Base-by-base conservation (phyloP, 495 filamentous ascomycete genomes). In the Aspergillus heteromorphus region DNA sequence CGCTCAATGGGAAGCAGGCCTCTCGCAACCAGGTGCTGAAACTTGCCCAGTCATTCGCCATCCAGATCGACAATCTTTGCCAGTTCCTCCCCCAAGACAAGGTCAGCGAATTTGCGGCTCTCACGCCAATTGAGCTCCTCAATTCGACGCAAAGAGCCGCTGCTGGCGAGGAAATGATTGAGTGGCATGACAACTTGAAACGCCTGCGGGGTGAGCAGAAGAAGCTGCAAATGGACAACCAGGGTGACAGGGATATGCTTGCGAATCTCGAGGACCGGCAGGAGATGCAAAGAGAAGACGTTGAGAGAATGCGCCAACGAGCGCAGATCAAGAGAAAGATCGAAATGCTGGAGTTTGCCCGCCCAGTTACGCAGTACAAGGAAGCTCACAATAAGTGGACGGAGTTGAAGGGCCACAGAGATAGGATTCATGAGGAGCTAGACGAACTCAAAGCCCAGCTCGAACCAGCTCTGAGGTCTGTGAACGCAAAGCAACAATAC, bases 81-180 rank as follows among this genome's bases (percentile, higher is more conserved):
- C 93, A 97, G 70, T 99, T 99, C 61, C 78, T 99, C 31, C 93
- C 93, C 1, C 93, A 99, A 67, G 93, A 99, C 65, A 88, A 91
- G 62, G 95, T 99, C 6, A 89, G 89, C 20, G 91, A 96, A 57
- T 99, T 99, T 64, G 89, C 93, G 9, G 87, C 81, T 13, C 78
- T 97, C 57, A 87, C 83, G 6, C 87, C 91, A 0, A 74, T 91
- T n/a, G 87, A 95, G n/a, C 78, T 96, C 16, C 79, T 99, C 2
- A 73, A 80, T 36, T 87, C 91, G 45, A 99, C 93, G 0, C 85
- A 93, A 54, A 80, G 88, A 61, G 93, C 93, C 2, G 92, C 91
- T 17, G 93, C 90, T 3, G 83, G 88, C 0, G 78, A 84, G 21
- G 73, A 91, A 14, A 92, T 96, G 83, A 70, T 88, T 13, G 70